Evolutionary conservation across 129 eudicot genomes (phyloP).

Genomic region (Calendula officinalis): DNA sequence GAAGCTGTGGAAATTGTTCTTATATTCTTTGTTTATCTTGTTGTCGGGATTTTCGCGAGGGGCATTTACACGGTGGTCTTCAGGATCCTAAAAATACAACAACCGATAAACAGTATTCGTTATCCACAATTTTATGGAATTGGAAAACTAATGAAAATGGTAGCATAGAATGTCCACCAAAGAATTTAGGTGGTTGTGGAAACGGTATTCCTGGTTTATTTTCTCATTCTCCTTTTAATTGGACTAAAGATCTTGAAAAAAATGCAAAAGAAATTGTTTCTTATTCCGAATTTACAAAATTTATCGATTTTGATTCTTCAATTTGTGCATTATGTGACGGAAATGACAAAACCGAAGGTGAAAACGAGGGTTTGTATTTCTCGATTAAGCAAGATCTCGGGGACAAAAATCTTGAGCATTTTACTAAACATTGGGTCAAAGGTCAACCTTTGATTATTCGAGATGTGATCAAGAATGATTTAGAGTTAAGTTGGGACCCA

Average conservation of each 20-base stretch:
- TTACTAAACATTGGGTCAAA: slow-evolving; percentile 80
- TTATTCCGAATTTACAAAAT: slow-evolving; percentile 37
- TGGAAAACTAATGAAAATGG: slow-evolving; percentile 62
- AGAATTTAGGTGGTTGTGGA: slow-evolving; percentile 75
- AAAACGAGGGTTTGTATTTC: slow-evolving; percentile 45
- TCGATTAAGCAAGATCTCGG: slow-evolving; percentile 47
- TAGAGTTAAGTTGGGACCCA: slow-evolving; percentile 79
- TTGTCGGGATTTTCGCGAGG: slow-evolving; percentile 64
- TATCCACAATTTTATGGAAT: slow-evolving; percentile 34
- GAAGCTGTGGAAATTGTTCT: slow-evolving; percentile 86
- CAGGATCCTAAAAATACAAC: slow-evolving; percentile 29
- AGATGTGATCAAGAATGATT: slow-evolving; percentile 42
- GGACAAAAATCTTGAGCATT: slow-evolving; percentile 59
- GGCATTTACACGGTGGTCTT: slow-evolving; percentile 35
- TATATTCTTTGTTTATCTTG: slow-evolving; percentile 81
- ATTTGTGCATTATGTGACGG: slow-evolving; percentile 52
- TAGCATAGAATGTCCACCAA: slow-evolving; percentile 64
- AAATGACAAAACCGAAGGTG: slow-evolving; percentile 30
- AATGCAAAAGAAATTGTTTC: slow-evolving; percentile 48
- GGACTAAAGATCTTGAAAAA: slow-evolving; percentile 71
- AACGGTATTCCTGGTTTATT: slow-evolving; percentile 52
- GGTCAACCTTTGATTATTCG: slow-evolving; percentile 84
- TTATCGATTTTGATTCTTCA: slow-evolving; percentile 38
- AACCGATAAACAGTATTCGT: slow-evolving; percentile 33
- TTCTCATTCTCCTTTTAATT: slow-evolving; percentile 49